These are phyloP conservation scores for Tuber umbilicatum DNA, from an alignment of 495 filamentous ascomycete species.

Conservation along the genomic window DNA sequence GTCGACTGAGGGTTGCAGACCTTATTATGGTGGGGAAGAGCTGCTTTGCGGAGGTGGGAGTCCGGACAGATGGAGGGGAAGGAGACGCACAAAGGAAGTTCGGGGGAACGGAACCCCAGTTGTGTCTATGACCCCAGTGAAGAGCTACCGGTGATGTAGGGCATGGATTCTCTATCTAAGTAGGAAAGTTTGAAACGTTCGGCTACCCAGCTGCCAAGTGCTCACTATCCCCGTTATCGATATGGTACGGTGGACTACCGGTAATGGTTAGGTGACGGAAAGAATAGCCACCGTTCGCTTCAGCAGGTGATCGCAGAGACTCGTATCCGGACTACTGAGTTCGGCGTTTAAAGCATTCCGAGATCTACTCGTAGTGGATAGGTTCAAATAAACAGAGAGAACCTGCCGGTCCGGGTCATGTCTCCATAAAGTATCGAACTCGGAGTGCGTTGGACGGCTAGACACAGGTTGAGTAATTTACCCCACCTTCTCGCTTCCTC, in stretches of 20 bases:
- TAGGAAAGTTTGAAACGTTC: background rate
- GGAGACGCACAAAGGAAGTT: constrained; percentile 14
- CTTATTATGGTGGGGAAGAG: background rate
- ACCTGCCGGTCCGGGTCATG: background rate
- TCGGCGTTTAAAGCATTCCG: background rate
- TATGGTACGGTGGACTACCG: too few relatives aligned
- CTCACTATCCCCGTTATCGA: constrained; percentile 1
- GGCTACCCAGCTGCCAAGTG: background rate
- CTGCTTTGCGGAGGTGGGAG: background rate
- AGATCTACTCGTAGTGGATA: background rate
- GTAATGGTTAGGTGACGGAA: background rate
- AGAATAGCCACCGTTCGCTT: background rate
- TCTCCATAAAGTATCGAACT: background rate
- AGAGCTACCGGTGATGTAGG: background rate
- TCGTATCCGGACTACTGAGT: background rate
- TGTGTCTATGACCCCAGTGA: background rate
- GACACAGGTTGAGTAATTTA: background rate
- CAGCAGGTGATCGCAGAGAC: background rate
- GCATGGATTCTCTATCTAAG: background rate
- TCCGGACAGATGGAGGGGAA: constrained; percentile 33
- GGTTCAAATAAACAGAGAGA: background rate
- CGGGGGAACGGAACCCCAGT: constrained; percentile 30
- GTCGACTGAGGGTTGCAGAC: background rate
- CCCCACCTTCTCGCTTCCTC: background rate
- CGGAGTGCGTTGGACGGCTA: background rate